Conservation (phyloP, 75 land plant species). For the Cryptomeria japonica region DNA sequence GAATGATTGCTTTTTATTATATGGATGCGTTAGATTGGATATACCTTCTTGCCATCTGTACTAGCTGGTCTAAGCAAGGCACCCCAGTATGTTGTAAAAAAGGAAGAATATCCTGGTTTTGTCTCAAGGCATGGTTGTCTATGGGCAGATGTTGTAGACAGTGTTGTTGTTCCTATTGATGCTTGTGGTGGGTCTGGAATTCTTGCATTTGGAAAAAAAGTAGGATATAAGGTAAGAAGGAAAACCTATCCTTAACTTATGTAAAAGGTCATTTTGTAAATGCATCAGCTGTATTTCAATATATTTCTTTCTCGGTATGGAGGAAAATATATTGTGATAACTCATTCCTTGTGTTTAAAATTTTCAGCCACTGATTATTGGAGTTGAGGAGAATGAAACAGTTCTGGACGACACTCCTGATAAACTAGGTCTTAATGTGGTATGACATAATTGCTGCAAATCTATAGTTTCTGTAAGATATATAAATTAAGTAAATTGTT, state of each 20-base stretch:
- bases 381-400: slow-evolving; percentile 90
- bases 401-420: slow-evolving; percentile 90
- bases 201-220: slow-evolving; percentile 65
- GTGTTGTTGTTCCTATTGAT: slow-evolving; percentile 80
- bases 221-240: slow-evolving; percentile 40
- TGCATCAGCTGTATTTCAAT: neutral
- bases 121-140: slow-evolving; percentile 35
- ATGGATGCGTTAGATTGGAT: slow-evolving; percentile 65
- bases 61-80: slow-evolving; percentile 93
- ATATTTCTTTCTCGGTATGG: neutral
- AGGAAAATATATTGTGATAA: neutral
- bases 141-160: slow-evolving; percentile 82
- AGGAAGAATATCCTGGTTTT: slow-evolving; percentile 1
- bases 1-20: neutral
- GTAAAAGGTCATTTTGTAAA: neutral
- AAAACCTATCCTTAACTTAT: neutral
- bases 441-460: slow-evolving; percentile 23
- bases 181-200: slow-evolving; percentile 94
- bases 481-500: slow-evolving; percentile 12
- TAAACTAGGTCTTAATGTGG: slow-evolving; percentile 68
- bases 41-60: slow-evolving; percentile 93
- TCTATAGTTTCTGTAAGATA: neutral
- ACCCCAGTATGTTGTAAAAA: slow-evolving; percentile 72
- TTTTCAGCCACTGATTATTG: slow-evolving; percentile 76
- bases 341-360: neutral